Base-by-base conservation (phyloP, 2,329 filamentous ascomycete species). In the Chaetomiaceae sp. region DNA sequence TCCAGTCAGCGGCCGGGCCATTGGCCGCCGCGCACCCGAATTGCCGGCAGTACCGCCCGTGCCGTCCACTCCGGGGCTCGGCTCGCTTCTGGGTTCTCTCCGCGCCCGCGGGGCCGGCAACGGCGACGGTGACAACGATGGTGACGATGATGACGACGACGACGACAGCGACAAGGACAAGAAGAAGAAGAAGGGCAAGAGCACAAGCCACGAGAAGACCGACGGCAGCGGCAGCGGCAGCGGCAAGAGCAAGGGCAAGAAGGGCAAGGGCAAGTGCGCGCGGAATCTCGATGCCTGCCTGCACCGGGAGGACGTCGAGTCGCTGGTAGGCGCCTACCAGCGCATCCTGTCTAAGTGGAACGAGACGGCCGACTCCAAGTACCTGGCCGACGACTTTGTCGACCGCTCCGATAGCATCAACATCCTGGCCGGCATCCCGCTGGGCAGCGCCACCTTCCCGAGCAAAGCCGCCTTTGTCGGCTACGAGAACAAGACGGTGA, bases 391-490 rank as follows among this genome's bases (percentile, higher is more conserved):
- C 6, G 35, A 43, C 54, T 65, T 68, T 52, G 50, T 42, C n/a
- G 65, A 65, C 46, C 53, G 41, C 6, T 63, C 60, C 2, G 61
- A 63, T 56, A 62, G 59, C 51, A 62, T 65, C 56, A 66, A 67
- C 54, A 54, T 32, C 24, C 49, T 64, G 19, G 51, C 54, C 14
- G 56, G 57, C 20, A 55, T 59, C 26, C 58, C 61, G 6, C 49
- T 64, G 1, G 62, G 60, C n/a, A 33, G 41, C 19, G 15, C 38
- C 27, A 67, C 63, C n/a, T 67, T 67, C 50, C 52, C 60, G 1
- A 53, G 26, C 36, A 61, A 62, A 45, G 19, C 53, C 6, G 58
- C 60, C 8, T 66, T 66, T 45, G 55, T 62, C 17, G 48, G 47
- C n/a, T 47, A 58, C 30, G 35, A 53, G 47, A 38, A 41, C 14